Evolutionary conservation across 441 rosid species (phyloP), one percentile per base, ranked within the genome.

Genomic region (Populus hybrid): DNA sequence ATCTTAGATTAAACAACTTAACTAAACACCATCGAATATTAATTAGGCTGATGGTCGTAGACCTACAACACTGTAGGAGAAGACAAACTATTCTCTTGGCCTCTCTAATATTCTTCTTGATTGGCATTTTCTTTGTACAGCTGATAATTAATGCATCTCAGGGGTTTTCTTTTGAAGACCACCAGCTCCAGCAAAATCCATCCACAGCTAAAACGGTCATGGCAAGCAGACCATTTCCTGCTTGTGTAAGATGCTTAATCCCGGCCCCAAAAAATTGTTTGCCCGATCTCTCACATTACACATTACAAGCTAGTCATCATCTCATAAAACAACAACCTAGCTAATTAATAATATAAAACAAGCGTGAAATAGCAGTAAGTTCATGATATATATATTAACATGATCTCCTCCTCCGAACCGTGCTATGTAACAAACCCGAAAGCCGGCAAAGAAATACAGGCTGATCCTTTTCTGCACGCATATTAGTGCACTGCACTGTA

Each of bases 141-240:
- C 61, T 53, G 70, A 50, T 71, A 69, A 79, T 85, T 79, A 86
- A 88, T 85, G 88, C 72, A 78, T 75, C 71, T 85, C 89, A 83
- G 82, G 91, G 74, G 85, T 70, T 80, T 88, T 86, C 81, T n/a
- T n/a, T n/a, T n/a, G n/a, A n/a, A n/a, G n/a, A n/a, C 53, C 74
- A 61, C 76, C 68, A 3, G 72, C 79, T 68, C 73, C 71, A 2
- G 32, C n/a, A 35, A 67, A 10, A 40, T 28, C 3, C 16, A 38
- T 64, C 4, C 40, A 11, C 0, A 7, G 7, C 14, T 6, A 1
- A 10, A 5, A 21, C 40, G 24, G 8, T n/a, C 42, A 19, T 6
- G 34, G n/a, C 12, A 63, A 2, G 23, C 59, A 67, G 24, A 57
- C 87, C 79, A 86, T 89, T 84, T 88, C 90, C 91, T 82, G 90